A percentile compares a stretch with the other conserved stretches of the same genome.
These are phyloP conservation scores for Ceratocystis cubensis DNA, from an alignment of 2,329 filamentous ascomycete genomes.

Conservation along the genomic window DNA sequence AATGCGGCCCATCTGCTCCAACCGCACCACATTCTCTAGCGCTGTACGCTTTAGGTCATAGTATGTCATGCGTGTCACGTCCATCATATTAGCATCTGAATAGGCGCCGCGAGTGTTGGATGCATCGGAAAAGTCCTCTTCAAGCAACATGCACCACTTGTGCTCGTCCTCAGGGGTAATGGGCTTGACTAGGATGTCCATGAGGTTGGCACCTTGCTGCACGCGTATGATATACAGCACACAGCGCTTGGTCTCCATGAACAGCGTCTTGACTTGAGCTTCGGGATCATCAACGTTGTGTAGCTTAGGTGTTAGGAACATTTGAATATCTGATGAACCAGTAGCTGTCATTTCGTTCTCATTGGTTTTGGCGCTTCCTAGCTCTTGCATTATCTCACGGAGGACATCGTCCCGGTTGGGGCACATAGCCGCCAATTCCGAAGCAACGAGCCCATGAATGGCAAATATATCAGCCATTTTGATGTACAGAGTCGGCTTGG, in stretches of 20 bases:
- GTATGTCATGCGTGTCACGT: constrained; percentile 82
- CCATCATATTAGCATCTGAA: constrained; percentile 75
- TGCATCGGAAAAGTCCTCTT: constrained; percentile 56
- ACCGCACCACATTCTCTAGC: constrained; percentile 80
- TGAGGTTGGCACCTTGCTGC: constrained; percentile 79
- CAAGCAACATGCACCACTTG: constrained; percentile 70
- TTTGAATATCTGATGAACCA: constrained; percentile 75
- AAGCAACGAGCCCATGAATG: constrained; percentile 76
- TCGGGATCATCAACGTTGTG: constrained; percentile 88
- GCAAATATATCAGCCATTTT: constrained; percentile 97
- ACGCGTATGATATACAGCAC: constrained; percentile 96
- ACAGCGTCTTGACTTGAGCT: constrained; percentile 78
- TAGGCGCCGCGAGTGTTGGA: constrained; percentile 69
- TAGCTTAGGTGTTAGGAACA: constrained; percentile 80
- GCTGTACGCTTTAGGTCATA: constrained; percentile 85
- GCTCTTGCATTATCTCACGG: constrained; percentile 80
- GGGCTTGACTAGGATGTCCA: constrained; percentile 88
- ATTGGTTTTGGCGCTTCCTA: constrained; percentile 92
- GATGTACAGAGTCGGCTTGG: constrained; percentile 96
- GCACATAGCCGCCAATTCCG: constrained; percentile 66
- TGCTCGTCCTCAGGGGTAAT: constrained; percentile 78
- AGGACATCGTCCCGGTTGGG: constrained; percentile 74
- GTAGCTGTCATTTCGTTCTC: constrained; percentile 85
- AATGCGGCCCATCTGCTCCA: constrained; percentile 80
- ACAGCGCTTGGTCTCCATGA: constrained; percentile 97